Evolutionary conservation across 2,329 filamentous ascomycete species (phyloP), one percentile per base, ranked within the genome.

Genomic region (Hypomyces rosellus): DNA sequence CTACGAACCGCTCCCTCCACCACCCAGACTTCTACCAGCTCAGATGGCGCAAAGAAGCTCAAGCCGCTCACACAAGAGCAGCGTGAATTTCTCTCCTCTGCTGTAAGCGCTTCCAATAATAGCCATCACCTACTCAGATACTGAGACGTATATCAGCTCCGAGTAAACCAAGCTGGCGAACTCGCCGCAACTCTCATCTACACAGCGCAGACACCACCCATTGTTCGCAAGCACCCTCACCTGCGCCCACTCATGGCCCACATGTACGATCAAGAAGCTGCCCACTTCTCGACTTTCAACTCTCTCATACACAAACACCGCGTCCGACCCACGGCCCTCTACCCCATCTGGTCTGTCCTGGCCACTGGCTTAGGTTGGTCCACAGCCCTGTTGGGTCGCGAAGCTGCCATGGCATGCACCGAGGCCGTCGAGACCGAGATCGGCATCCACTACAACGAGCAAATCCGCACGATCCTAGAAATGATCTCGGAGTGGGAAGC

Each of bases 341-440:
- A 95, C 63, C 93, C 93, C 0, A 56, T 96, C 2, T 99, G 93
- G 93, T 82, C 85, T 40, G 75, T 83, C 7, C 82, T 91, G 11
- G 88, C 93, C 1, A 85, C 86, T 0, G 81, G 85, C 0, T 71
- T 99, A 7, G 93, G 93, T 15, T 96, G 93, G 90, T 79, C 81
- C 4, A 99, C 93, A 0, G 93, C 88, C 0, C 71, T 93, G 39
- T 78, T 99, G 77, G 91, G 93, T 1, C 81, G 89, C 45, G 90
- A 97, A 70, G 91, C 92, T 2, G 92, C 93, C 34, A 99, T 99
- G 93, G 93, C 93, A 12, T 99, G 93, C 66, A 97, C 93, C 1
- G 93, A 99, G 70, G 93, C 93, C 1, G 92, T 99, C 1, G 93
- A 99, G 76, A 99, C 92, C 6, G 93, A 97, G 74, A 99, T 99